phyloP scores from a whole-genome alignment of 768 basidiomycete species.

The Pulveroboletus sp. region DNA sequence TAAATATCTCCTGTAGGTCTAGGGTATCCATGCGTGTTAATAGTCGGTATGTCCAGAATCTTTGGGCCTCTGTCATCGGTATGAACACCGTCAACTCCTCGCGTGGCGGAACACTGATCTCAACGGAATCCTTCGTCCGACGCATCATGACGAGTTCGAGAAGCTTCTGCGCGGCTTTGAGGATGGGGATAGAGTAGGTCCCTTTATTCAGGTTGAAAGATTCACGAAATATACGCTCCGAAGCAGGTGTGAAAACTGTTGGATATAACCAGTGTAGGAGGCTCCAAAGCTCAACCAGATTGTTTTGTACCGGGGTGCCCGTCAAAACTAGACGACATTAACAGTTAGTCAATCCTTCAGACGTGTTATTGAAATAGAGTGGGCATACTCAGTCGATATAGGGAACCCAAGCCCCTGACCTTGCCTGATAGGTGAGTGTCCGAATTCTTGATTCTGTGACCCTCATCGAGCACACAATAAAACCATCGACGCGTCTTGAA shows the following conservation, averaged over 20 bases:
- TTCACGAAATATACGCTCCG: constrained; percentile 46
- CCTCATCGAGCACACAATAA: constrained; percentile 61
- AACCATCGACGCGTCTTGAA: constrained; percentile 57
- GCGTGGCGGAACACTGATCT: constrained; percentile 48
- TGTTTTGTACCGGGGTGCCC: constrained; percentile 72
- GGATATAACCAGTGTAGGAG: constrained; percentile 57
- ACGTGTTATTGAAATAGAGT: neutral
- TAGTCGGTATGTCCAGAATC: constrained; percentile 59
- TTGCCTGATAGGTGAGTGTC: constrained; percentile 51
- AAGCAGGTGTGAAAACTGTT: constrained; percentile 43
- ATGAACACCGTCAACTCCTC: constrained; percentile 56
- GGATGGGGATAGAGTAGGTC: constrained; percentile 45
- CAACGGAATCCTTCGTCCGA: constrained; percentile 52
- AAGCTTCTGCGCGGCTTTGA: constrained; percentile 46
- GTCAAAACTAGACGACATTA: constrained; percentile 47
- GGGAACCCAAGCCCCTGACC: constrained; percentile 51
- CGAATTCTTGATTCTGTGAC: constrained; percentile 70
- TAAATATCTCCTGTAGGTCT: constrained; percentile 48
- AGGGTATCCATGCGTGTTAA: constrained; percentile 49
- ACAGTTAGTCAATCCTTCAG: neutral
- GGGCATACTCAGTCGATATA: constrained; percentile 51
- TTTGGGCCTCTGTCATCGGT: constrained; percentile 55
- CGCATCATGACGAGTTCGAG: constrained; percentile 55
- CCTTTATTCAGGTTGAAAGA: constrained; percentile 55
- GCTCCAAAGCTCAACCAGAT: constrained; percentile 55